Evolutionary conservation across 169 alveolate genomes (phyloP).

Genomic region (Amoebophrya sp.): DNA sequence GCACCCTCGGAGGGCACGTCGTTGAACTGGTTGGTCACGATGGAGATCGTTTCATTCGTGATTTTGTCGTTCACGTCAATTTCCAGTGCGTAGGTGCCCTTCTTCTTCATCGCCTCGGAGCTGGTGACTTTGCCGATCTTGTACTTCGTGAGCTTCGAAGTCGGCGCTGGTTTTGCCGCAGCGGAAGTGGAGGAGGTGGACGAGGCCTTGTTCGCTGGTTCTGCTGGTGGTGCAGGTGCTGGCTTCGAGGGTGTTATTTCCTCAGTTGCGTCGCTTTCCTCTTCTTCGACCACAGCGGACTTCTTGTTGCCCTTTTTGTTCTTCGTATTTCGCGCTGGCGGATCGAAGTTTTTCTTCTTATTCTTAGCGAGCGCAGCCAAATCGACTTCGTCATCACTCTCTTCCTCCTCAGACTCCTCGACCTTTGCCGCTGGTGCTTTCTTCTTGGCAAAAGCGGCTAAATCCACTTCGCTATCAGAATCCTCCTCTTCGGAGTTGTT

Average conservation of each 20-base stretch:
- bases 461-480: neutral
- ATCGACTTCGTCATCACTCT: neutral
- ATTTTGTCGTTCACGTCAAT: neutral
- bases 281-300: too few relatives aligned
- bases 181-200: too few relatives aligned
- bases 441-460: neutral
- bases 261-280: too few relatives aligned
- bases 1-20: neutral
- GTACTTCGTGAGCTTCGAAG: neutral
- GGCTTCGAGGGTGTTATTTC: too few relatives aligned
- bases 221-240: too few relatives aligned
- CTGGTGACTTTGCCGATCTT: neutral
- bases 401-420: neutral
- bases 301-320: neutral
- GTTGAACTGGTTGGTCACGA: neutral
- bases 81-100: neutral
- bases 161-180: neutral
- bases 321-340: neutral
- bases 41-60: neutral
- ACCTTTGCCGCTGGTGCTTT: neutral
- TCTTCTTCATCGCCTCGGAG: neutral
- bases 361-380: neutral
- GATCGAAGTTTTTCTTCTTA: neutral
- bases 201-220: too few relatives aligned
- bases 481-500: neutral